Base-by-base conservation (phyloP, 2,329 filamentous ascomycete species). In the Alternaria brassicicola region DNA sequence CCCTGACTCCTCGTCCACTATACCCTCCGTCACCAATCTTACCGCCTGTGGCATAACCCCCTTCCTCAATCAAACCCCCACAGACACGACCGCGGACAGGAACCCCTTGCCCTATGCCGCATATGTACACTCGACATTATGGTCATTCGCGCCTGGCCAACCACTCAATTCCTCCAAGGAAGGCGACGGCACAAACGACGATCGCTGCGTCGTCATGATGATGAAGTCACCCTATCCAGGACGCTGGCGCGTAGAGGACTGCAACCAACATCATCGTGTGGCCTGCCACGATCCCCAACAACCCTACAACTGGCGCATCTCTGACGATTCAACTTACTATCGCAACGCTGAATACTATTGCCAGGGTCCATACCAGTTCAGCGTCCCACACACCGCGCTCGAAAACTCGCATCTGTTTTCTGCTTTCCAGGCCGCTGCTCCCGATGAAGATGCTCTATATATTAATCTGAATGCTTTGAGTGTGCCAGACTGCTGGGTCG, bases 401-500 rank as follows among this genome's bases (percentile, higher is more conserved):
- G 88, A 90, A 69, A 89, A 89, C 62, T 78, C 78, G 2, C 87
- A 88, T 67, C 78, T 90, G 30, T 78, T 68, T 54, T 78, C 61
- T 57, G 75, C 62, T 2, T 68, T 76, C 23, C 54, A 59, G 0
- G 17, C 52, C 10, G 42, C 12, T 42, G 53, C 59, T 39, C 19
- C 31, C 21, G 10, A 50, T 51, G 48, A 59, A 17, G 64, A 68
- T 5, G 55, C 67, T 2, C 70, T 88, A 6, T 89, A 84, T 80
- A 66, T 90, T 38, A 82, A 89, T 64, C 82, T 89, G 61, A 89
- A 90, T 63, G 84, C 83, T 12, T 76, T 88, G 12, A 81, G 85
- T 63, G 72, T 82, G 0, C 71, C 78, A 6, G 79, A 80, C 4
- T 90, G 88, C 72, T 90, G 88, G 88, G 68, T 88, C 3, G 75